Percentiles rank a stretch among this genome's conserved stretches.
Evolutionary conservation across 2,329 filamentous ascomycete species (phyloP).

Genomic region (Phoma sp.): DNA sequence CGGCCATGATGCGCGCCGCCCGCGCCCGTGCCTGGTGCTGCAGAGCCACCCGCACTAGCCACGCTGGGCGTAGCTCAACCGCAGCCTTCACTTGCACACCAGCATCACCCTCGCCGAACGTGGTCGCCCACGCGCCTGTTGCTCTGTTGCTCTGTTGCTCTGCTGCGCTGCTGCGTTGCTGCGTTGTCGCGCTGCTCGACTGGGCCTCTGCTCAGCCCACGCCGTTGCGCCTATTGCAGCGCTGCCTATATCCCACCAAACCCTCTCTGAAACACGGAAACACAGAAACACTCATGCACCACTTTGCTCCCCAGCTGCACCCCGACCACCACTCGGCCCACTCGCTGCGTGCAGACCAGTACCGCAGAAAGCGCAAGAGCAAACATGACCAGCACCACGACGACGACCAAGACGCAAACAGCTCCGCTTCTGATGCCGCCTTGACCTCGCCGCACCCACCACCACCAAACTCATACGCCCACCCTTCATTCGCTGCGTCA

Average conservation of each 20-base stretch:
- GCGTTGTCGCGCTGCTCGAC: slow-evolving; percentile 2
- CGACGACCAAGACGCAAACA: not conserved
- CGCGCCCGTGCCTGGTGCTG: not conserved
- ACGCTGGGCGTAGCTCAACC: not conserved
- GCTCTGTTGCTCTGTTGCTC: no score
- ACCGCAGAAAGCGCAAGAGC: slow-evolving; percentile 31
- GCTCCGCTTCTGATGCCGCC: slow-evolving; percentile 8
- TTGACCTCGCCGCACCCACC: not conserved
- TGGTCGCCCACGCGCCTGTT: not conserved
- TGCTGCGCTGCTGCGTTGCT: not conserved
- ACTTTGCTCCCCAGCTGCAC: slow-evolving; percentile 42
- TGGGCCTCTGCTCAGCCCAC: not conserved
- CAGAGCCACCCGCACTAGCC: slow-evolving; percentile 9
- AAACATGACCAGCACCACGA: slow-evolving; percentile 24
- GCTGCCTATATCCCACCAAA: not conserved
- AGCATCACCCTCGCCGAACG: not conserved
- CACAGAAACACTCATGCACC: slow-evolving; percentile 31
- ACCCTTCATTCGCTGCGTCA: slow-evolving; percentile 25
- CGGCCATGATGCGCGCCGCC: no score
- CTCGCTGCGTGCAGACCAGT: slow-evolving; percentile 44
- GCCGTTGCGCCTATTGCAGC: slow-evolving; percentile 3
- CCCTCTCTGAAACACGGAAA: slow-evolving; percentile 8
- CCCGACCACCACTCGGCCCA: slow-evolving; percentile 34
- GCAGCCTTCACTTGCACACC: not conserved
- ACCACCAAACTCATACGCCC: slow-evolving; percentile 22